Base-by-base conservation (phyloP, 441 rosid species). In the Populus hybrid region DNA sequence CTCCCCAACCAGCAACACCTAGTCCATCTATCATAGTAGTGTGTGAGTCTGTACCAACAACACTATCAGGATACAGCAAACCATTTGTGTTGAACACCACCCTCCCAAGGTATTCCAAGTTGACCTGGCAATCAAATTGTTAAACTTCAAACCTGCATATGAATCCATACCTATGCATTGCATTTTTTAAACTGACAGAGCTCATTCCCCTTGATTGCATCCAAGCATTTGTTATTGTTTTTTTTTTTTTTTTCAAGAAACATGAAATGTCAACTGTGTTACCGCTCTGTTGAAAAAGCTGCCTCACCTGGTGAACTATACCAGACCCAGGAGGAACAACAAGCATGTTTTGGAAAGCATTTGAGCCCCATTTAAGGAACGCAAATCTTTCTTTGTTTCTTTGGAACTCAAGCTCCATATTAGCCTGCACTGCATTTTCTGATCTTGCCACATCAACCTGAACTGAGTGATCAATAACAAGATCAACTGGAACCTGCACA, bases 1-100 rank as follows among this genome's bases (percentile, higher is more conserved):
- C 98, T 79, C 99, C 99, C 99, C 98, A 96, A 69, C 99, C 99
- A 85, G 99, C 97, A 80, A 96, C 99, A 83, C 99, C 99, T 80
- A 96, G 77, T 68, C 99, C 99, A 91, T 94, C 99, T 50, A 96
- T 96, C 98, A 94, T 96, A 77, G 98, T 96, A 77, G 98, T 96
- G 82, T 96, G 99, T 18, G 98, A 96, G 84, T 96, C 98, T 76
- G 99, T 96, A 79, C 99, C 99, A 63, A 96, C 99, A 57, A 94
- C 99, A 26, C 99, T 96, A 81, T 96, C 99, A 42, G 98, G 99
- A 84, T 96, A 93, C 46, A 96, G 90, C 72, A 89, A 4, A 57
- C 95, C 95, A 66, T 91, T 74, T n/a, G 87, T 87, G 84, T 96
- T 96, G 92, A 96, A 96, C 67, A 96, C 99, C 80, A 96, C 96